A percentile compares a stretch with the other conserved stretches of the same genome.
phyloP scores from a whole-genome alignment of 2,329 filamentous ascomycete species.

The Aureobasidium sp. region DNA sequence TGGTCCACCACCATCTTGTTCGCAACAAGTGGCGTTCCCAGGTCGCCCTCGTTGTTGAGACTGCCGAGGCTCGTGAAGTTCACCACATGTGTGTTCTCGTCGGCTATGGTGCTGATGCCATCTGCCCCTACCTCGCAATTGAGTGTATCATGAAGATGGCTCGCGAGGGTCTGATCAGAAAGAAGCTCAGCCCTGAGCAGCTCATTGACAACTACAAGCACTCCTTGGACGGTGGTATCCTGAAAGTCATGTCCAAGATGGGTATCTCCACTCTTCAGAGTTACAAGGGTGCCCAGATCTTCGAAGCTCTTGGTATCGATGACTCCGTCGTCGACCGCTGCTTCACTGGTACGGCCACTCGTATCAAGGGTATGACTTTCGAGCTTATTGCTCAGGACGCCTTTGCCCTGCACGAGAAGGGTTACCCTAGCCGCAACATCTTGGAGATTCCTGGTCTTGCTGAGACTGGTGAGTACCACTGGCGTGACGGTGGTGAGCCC shows the following conservation, averaged over 20 bases:
- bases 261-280: slow-evolving; percentile 93
- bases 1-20: slow-evolving; percentile 92
- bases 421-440: slow-evolving; percentile 74
- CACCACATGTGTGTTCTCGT: slow-evolving; percentile 98
- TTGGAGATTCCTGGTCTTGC: slow-evolving; percentile 69
- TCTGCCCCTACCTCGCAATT: slow-evolving; percentile 91
- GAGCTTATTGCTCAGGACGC: slow-evolving; percentile 89
- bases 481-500: slow-evolving; percentile 90
- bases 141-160: slow-evolving; percentile 97
- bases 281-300: slow-evolving; percentile 98
- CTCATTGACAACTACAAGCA: slow-evolving; percentile 95
- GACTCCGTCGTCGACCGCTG: slow-evolving; percentile 87
- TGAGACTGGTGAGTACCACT: slow-evolving; percentile 96
- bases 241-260: slow-evolving; percentile 99
- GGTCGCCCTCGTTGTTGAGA: slow-evolving; percentile 81
- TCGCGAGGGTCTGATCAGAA: slow-evolving; percentile 84
- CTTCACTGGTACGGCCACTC: slow-evolving; percentile 88
- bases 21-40: slow-evolving; percentile 92
- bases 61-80: slow-evolving; percentile 90
- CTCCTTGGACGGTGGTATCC: slow-evolving; percentile 88
- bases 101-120: slow-evolving; percentile 86
- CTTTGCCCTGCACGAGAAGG: slow-evolving; percentile 89
- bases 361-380: slow-evolving; percentile 90
- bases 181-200: slow-evolving; percentile 71
- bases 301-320: slow-evolving; percentile 89